Base-by-base conservation (phyloP, 805 yeast species). In the Candida tammaniensis region DNA sequence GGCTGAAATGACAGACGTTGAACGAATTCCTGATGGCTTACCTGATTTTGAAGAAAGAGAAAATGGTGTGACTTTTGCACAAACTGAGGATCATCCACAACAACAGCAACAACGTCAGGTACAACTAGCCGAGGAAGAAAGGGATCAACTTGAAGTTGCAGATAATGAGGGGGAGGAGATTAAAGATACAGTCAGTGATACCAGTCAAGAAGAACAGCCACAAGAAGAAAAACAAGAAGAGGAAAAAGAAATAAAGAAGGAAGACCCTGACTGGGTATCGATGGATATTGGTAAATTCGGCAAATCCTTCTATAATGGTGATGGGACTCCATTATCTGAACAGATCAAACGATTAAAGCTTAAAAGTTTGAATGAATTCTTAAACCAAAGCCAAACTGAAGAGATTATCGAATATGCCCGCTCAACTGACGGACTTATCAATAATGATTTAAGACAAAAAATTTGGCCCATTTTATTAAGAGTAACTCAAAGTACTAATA, bases 381-480 rank as follows among this genome's bases (percentile, higher is more conserved):
- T 34, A 40, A 24, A 43, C 48, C 22, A 41, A 48, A 25, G 72
- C 57, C 45, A 40, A 38, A 4, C 44, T 45, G 27, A 47, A 48
- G 37, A 47, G 50, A 36, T 57, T 43, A 36, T 45, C 8, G 58
- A 57, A 25, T 58, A 64, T 26, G 63, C 73, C 38, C 51, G 67
- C 17, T 61, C 76, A 0, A 57, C 72, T 30, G 72, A 68, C 24
- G 82, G 83, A 0, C 50, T 76, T 12, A 48, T 78, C 5, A 57
- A 49, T 42, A 57, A 58, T 31, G 61, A 61, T 4, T 42, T 70
- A 25, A 55, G 85, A 29, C 23, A 54, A 2, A 49, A 61, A 26
- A 56, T 66, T 1, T 80, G 86, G 86, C 80, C 82, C 0, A 18
- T 65, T 4, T 48, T 78, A 11, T 45, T 77, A 31, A 65, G 64